Conservation (phyloP, 768 basidiomycete genomes). For the Arthromyces matolae region DNA sequence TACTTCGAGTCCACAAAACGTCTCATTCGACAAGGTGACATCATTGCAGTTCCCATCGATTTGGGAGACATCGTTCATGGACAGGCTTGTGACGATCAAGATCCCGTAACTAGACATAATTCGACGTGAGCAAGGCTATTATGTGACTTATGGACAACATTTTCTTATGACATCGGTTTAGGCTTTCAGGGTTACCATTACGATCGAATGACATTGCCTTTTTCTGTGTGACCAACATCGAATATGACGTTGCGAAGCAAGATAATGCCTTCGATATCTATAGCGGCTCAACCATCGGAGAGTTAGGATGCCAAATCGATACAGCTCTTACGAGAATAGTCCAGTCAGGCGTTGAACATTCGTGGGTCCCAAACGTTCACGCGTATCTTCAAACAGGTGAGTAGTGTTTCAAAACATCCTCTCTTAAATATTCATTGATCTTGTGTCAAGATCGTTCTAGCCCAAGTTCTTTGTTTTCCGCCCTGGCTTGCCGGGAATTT, state of each 20-base stretch:
- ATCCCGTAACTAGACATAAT: slow-evolving; percentile 18
- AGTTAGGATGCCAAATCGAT: slow-evolving; percentile 86
- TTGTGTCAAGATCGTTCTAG: slow-evolving; percentile 3
- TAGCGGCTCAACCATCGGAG: slow-evolving; percentile 54
- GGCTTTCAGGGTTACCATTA: slow-evolving; percentile 11
- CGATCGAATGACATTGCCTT: slow-evolving; percentile 53
- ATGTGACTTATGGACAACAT: neutral
- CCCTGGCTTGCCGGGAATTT: slow-evolving; percentile 16
- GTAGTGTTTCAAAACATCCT: neutral
- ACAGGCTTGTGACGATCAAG: slow-evolving; percentile 19
- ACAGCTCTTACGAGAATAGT: slow-evolving; percentile 66
- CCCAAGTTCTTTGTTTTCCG: slow-evolving; percentile 23
- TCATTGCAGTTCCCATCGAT: slow-evolving; percentile 64
- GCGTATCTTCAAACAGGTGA: slow-evolving; percentile 51
- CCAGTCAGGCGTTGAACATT: slow-evolving; percentile 75
- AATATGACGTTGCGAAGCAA: slow-evolving; percentile 51
- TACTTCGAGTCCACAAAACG: slow-evolving; percentile 56
- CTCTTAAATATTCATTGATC: neutral
- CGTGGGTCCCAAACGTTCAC: slow-evolving; percentile 50
- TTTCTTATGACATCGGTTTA: neutral
- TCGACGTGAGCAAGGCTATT: slow-evolving; percentile 20
- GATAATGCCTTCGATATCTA: slow-evolving; percentile 40
- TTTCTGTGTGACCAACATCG: slow-evolving; percentile 77
- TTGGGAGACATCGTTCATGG: slow-evolving; percentile 36
- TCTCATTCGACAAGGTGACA: slow-evolving; percentile 69